Conservation (phyloP, 129 eudicot genomes). For the Lactuca sativa region DNA sequence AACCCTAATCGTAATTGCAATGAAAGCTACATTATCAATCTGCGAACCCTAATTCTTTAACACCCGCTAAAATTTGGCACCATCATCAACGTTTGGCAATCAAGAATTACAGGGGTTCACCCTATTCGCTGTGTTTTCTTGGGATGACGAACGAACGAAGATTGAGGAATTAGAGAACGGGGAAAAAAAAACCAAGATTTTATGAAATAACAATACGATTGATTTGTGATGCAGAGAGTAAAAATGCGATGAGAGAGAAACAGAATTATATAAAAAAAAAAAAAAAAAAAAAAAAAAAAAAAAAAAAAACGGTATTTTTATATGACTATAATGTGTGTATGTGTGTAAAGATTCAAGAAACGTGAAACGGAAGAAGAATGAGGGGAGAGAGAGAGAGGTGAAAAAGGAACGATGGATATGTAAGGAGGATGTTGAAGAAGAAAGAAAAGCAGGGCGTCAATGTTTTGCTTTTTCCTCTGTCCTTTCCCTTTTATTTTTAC, state of each 20-base stretch:
- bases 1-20: constrained; percentile 22
- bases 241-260: constrained; percentile 17
- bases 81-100: constrained; percentile 10
- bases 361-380: constrained; percentile 29
- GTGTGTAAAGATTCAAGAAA: constrained; percentile 31
- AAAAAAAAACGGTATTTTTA: background rate
- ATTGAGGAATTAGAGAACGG: constrained; percentile 30
- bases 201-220: constrained; percentile 17
- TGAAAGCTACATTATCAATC: constrained; percentile 12
- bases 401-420: constrained; percentile 36
- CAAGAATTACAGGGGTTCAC: constrained; percentile 13
- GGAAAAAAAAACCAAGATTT: constrained; percentile 15
- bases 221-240: constrained; percentile 7
- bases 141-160: constrained; percentile 38
- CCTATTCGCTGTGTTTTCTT: background rate
- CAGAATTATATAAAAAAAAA: constrained; percentile 7
- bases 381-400: constrained; percentile 25
- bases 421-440: constrained; percentile 33
- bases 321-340: constrained; percentile 4
- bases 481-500: constrained; percentile 14
- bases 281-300: background rate
- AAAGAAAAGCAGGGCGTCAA: constrained; percentile 41
- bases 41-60: constrained; percentile 27
- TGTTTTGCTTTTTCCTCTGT: constrained; percentile 28
- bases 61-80: constrained; percentile 19